Percentiles rank a stretch among this genome's conserved stretches.
Conservation (phyloP, 768 basidiomycete species). For the Filobasidium floriforme region DNA sequence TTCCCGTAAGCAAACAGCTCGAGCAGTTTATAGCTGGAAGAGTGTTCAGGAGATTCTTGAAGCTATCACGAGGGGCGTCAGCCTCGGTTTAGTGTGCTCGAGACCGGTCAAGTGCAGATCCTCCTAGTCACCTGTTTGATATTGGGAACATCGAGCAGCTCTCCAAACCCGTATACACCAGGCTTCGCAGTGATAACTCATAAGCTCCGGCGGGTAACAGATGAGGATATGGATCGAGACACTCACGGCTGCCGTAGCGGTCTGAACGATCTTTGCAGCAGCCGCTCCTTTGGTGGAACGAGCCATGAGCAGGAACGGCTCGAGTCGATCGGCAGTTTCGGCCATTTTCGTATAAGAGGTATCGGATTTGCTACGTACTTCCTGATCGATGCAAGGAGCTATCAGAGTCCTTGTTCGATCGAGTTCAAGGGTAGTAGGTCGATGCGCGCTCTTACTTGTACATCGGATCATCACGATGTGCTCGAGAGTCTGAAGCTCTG, state of each 20-base stretch:
- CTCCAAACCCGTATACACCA: slow-evolving; percentile 86
- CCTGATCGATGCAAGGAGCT: too few species aligned
- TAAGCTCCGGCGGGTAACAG: background rate
- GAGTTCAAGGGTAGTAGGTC: too few species aligned
- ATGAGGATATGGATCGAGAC: background rate
- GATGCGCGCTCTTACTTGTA: too few species aligned
- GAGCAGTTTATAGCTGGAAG: slow-evolving; percentile 58
- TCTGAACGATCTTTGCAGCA: slow-evolving; percentile 70
- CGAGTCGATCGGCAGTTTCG: slow-evolving; percentile 54
- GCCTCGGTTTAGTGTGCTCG: background rate
- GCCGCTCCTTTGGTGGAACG: slow-evolving; percentile 87
- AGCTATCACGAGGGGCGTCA: slow-evolving; percentile 52
- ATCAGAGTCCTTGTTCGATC: too few species aligned
- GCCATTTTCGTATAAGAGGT: slow-evolving; percentile 1
- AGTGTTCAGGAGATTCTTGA: slow-evolving; percentile 57
- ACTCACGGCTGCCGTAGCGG: slow-evolving; percentile 66
- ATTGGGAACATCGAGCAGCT: slow-evolving; percentile 71
- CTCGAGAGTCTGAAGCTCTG: too few species aligned
- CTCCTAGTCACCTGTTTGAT: slow-evolving; percentile 65
- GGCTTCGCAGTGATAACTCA: slow-evolving; percentile 44
- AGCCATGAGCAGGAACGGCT: slow-evolving; percentile 84
- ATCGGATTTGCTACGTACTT: too few species aligned
- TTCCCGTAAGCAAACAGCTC: slow-evolving; percentile 87
- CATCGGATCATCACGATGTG: too few species aligned
- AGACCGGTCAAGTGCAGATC: background rate